phyloP scores from a whole-genome alignment of 192 early-diverging fungal genomes.

The Diversispora eburnea region DNA sequence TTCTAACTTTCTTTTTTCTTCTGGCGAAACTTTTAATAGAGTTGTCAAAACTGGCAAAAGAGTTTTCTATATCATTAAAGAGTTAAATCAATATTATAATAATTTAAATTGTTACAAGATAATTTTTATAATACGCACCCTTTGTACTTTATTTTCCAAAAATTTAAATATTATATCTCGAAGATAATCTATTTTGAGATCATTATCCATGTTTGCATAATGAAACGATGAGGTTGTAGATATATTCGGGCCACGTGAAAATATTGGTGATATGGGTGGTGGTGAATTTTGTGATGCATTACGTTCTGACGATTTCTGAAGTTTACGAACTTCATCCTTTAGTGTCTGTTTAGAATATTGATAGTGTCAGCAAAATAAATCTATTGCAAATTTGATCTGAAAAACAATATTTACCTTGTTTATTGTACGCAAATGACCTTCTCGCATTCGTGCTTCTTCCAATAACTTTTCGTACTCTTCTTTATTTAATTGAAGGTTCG shows the following conservation, averaged over 20 bases:
- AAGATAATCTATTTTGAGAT: constrained; percentile 71
- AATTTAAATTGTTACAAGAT: background rate
- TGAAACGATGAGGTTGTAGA: constrained; percentile 14
- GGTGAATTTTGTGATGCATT: constrained; percentile 26
- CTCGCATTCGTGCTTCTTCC: constrained; percentile 64
- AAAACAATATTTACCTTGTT: constrained; percentile 59
- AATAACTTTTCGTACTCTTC: constrained; percentile 53
- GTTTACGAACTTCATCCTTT: constrained; percentile 74
- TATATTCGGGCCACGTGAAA: constrained; percentile 7
- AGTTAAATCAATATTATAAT: background rate
- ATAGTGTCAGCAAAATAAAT: background rate
- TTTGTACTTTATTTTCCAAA: constrained; percentile 65
- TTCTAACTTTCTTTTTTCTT: constrained; percentile 16
- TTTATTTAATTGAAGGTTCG: constrained; percentile 36
- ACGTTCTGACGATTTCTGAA: constrained; percentile 37
- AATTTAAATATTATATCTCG: constrained; percentile 72
- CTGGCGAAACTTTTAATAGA: background rate
- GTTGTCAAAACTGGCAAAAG: constrained; percentile 12
- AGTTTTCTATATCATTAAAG: background rate
- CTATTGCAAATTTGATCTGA: background rate
- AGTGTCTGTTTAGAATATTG: constrained; percentile 51
- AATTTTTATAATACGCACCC: constrained; percentile 46
- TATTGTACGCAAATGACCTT: constrained; percentile 62
- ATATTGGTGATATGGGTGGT: constrained; percentile 19
- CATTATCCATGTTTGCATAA: constrained; percentile 38